Evolutionary conservation across 345 rosid species (phyloP), one percentile per base, ranked within the genome.

Genomic region (Sisymbrium altissimum): DNA sequence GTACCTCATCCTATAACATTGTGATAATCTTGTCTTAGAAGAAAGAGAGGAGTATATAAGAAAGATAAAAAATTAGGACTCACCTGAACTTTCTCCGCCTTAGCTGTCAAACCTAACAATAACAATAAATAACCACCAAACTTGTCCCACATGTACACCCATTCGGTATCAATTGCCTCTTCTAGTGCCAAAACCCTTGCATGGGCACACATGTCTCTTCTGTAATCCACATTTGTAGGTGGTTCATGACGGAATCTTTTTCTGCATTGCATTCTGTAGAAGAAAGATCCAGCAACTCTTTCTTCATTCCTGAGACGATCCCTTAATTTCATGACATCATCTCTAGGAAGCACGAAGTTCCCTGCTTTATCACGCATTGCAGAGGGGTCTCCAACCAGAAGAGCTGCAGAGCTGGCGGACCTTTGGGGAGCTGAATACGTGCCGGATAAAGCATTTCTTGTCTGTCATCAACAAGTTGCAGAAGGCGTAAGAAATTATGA

Each of bases 141-240:
- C 70, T 90, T 88, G 81, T 96, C 98, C 99, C 99, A 96, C 99
- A 96, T 96, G 65, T 92, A 96, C 49, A 92, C 96, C 99, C 99
- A 96, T 78, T 96, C 98, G 27, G 99, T 96, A 83, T 96, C 99
- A 81, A 96, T 88, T 68, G 99, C 98, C 86, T 96, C 99, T 83
- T 96, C 99, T 75, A 96, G 85, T 72, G 97, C 91, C 81, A 96
- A 83, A 80, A 96, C 90, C 25, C 98, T 86, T 45, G 99, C 99
- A 82, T 96, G 99, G 9, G 93, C 97, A 72, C 98, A 96, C 98
- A 89, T 92, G 83, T 92, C 98, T 76, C 99, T 90, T 83, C 96
- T 83, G 79, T 87, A 78, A 82, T 90, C 97, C 4, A 89, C 80
- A 76, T 87, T 87, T 80, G 81, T 79, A 56, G 82, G 69, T 71